Evolutionary conservation across 495 filamentous ascomycete species (phyloP).

Genomic region (Thozetella sp.): DNA sequence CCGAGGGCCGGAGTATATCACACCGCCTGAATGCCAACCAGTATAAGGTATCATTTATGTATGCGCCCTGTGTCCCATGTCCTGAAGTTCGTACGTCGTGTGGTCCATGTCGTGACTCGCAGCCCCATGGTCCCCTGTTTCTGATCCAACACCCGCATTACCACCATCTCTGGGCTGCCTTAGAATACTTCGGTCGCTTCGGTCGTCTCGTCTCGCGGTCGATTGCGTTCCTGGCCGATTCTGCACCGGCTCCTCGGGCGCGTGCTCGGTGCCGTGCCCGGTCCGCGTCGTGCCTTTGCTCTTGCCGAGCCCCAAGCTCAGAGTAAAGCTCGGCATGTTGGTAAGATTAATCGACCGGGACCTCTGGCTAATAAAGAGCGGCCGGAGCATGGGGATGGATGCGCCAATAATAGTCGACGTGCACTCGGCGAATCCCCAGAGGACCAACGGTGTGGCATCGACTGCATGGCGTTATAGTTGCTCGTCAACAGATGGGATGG

Average conservation of each 20-base stretch:
- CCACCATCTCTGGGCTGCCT: too few species aligned
- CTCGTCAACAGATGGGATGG: not conserved
- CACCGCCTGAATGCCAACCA: too few species aligned
- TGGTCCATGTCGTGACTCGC: too few species aligned
- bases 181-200: not conserved
- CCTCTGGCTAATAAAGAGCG: not conserved
- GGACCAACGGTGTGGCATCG: constrained; percentile 18
- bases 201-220: not conserved
- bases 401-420: constrained; percentile 29
- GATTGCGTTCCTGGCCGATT: not conserved
- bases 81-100: too few species aligned
- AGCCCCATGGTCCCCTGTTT: too few species aligned
- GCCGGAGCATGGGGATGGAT: constrained; percentile 27
- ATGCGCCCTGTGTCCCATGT: too few species aligned
- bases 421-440: constrained; percentile 27
- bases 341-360: not conserved
- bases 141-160: too few species aligned
- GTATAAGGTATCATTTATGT: too few species aligned
- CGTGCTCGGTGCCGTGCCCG: not conserved
- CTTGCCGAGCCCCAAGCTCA: constrained; percentile 36
- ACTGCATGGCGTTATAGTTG: constrained; percentile 3
- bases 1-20: too few species aligned
- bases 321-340: constrained; percentile 30
- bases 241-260: not conserved
- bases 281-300: constrained; percentile 29